These are phyloP conservation scores for Pleurotus sapidus DNA, from an alignment of 768 basidiomycete species.

Conservation along the genomic window DNA sequence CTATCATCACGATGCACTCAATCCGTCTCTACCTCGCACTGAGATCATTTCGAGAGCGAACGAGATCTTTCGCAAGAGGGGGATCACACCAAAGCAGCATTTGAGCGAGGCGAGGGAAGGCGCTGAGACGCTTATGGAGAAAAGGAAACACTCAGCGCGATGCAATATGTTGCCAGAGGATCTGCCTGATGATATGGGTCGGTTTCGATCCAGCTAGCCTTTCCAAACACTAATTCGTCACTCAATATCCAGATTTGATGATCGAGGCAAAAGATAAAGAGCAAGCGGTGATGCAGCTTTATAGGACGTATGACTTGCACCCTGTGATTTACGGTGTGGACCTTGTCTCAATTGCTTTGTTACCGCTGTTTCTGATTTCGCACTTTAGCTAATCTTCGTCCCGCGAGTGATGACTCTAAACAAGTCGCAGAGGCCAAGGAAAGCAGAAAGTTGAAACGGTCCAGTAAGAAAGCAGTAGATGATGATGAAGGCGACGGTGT, in stretches of 20 bases:
- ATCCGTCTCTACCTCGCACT: slow-evolving; percentile 54
- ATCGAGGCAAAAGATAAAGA: slow-evolving; percentile 95
- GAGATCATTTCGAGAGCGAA: slow-evolving; percentile 75
- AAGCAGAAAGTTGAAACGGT: neutral
- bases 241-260: slow-evolving; percentile 64
- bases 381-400: slow-evolving; percentile 6
- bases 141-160: slow-evolving; percentile 83
- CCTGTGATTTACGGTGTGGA: slow-evolving; percentile 56
- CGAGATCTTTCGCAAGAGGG: slow-evolving; percentile 68
- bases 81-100: slow-evolving; percentile 90
- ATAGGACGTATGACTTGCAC: slow-evolving; percentile 71
- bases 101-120: slow-evolving; percentile 88
- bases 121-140: slow-evolving; percentile 79
- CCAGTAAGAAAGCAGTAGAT: neutral
- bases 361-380: neutral
- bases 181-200: slow-evolving; percentile 67
- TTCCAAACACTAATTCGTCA: slow-evolving; percentile 8
- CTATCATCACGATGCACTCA: slow-evolving; percentile 81
- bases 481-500: neutral
- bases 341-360: neutral
- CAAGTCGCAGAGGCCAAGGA: slow-evolving; percentile 1
- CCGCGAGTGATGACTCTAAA: slow-evolving; percentile 1
- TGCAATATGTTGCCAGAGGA: slow-evolving; percentile 65
- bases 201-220: slow-evolving; percentile 15
- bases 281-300: slow-evolving; percentile 86